Evolutionary conservation across 1,139 yeast species (phyloP), one percentile per base, ranked within the genome.

Genomic region (Taphrina communis): DNA sequence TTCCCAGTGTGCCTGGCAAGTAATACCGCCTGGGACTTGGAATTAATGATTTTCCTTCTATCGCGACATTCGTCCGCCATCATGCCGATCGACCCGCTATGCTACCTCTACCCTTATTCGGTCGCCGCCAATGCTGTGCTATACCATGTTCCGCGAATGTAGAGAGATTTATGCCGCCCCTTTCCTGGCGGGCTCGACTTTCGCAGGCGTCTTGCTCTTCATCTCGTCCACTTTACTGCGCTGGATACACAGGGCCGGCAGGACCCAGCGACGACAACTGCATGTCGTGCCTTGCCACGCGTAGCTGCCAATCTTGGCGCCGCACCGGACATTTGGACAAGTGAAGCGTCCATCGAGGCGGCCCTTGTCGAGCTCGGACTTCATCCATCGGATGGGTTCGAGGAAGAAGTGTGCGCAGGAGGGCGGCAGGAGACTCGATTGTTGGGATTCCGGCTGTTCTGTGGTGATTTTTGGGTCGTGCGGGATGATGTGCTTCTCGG

Each of bases 231-330:
- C 94, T 76, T 90, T 89, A 3, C 93, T 88, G 52, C 88, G 81
- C 76, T 88, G 94, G 65, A 94, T 77, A 77, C 90, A 92, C 71
- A 95, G 84, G 0, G 97, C 96, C 0, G 99, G 99, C 6, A 91
- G 84, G 82, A 94, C 88, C 99, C 99, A 94, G 74, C 86, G 86
- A 1, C 98, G 97, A 79, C 99, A 94, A 70, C 96, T 87, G 77
- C 99, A 94, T 73, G 96, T 82, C 5, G 93, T 86, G 0, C 99
- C 99, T 76, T 88, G 90, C 99, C 99, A 94, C 72, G 88, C 86
- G 76, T 92, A 94, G 0, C 92, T 93, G 6, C 99, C 99, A 11
- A 82, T 74, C 69, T 81, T 81, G n/a, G 89, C 82, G 5, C 82
- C 80, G 80, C 99, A 94, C 75, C 88, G 88, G 12, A 17, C 25